These are phyloP conservation scores for Starmerella sirachaensis DNA, from an alignment of 805 yeast species.

Conservation along the genomic window DNA sequence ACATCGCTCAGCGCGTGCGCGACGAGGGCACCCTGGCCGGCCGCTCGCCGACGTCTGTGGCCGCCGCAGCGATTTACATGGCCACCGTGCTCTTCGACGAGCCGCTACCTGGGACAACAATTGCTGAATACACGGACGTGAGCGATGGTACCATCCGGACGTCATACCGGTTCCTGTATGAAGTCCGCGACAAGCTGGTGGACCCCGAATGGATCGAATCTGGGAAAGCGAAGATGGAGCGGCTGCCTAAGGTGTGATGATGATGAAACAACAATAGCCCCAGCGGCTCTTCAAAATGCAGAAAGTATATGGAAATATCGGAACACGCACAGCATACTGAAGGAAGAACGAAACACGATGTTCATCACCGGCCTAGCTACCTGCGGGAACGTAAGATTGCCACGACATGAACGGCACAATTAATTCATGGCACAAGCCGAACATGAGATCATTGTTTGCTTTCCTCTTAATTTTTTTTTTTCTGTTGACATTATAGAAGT, in stretches of 20 bases:
- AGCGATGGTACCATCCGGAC: constrained; percentile 96
- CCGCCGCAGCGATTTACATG: constrained; percentile 94
- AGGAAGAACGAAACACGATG: too few relatives aligned
- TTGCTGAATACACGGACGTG: constrained; percentile 88
- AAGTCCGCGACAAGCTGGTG: constrained; percentile 57
- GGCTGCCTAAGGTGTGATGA: constrained; percentile 27
- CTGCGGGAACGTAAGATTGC: too few relatives aligned
- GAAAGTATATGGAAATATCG: too few relatives aligned
- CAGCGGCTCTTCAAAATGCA: too few relatives aligned
- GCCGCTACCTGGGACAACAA: constrained; percentile 61
- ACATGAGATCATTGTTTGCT: too few relatives aligned
- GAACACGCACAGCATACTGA: too few relatives aligned
- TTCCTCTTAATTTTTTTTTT: too few relatives aligned
- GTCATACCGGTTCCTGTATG: constrained; percentile 69
- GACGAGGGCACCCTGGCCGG: constrained; percentile 93
- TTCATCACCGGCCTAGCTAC: too few relatives aligned
- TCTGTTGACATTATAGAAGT: too few relatives aligned
- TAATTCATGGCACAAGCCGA: too few relatives aligned
- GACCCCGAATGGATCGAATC: constrained; percentile 63
- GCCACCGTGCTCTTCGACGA: constrained; percentile 79
- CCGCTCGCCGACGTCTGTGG: constrained; percentile 91
- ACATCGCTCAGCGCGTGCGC: constrained; percentile 78
- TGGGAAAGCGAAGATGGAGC: constrained; percentile 50
- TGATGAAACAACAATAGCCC: not conserved
- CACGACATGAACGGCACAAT: too few relatives aligned